A percentile compares a stretch with the other conserved stretches of the same genome.
Evolutionary conservation across 2,329 filamentous ascomycete genomes (phyloP).

Genomic region (Talaromyces albobiverticillius): DNA sequence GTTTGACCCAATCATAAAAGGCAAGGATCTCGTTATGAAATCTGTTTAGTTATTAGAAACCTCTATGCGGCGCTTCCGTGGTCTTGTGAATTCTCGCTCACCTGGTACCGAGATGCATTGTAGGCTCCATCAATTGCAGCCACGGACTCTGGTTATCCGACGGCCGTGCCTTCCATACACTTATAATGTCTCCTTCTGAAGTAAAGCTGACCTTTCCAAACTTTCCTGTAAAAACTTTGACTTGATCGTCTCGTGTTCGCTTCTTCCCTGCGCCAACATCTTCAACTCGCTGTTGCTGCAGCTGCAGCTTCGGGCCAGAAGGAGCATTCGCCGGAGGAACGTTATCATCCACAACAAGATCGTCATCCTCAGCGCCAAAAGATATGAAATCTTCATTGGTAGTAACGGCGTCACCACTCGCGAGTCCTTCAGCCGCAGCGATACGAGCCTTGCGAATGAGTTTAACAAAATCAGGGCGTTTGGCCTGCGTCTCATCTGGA

Average conservation of each 20-base stretch:
- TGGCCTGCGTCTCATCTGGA: slow-evolving; percentile 66
- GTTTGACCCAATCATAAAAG: slow-evolving; percentile 82
- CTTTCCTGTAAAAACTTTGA: slow-evolving; percentile 56
- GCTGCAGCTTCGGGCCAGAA: slow-evolving; percentile 30
- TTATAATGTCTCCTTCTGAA: slow-evolving; percentile 47
- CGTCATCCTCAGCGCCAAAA: slow-evolving; percentile 65
- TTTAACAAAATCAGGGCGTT: slow-evolving; percentile 84
- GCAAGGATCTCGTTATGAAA: slow-evolving; percentile 87
- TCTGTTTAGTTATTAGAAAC: slow-evolving; percentile 45
- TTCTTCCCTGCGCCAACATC: slow-evolving; percentile 65
- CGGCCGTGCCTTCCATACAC: slow-evolving; percentile 51
- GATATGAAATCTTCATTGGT: slow-evolving; percentile 83
- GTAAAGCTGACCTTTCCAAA: slow-evolving; percentile 38
- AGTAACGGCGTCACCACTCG: slow-evolving; percentile 54
- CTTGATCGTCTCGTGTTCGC: slow-evolving; percentile 67
- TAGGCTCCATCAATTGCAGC: slow-evolving; percentile 38
- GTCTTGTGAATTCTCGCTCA: slow-evolving; percentile 19
- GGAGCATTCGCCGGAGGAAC: slow-evolving; percentile 36
- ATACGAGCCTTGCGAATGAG: slow-evolving; percentile 86
- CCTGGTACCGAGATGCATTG: slow-evolving; percentile 33
- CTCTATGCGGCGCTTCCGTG: not conserved
- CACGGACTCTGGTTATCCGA: slow-evolving; percentile 59
- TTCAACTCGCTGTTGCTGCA: slow-evolving; percentile 36
- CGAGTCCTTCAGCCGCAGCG: slow-evolving; percentile 43
- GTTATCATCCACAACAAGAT: slow-evolving; percentile 36